These are phyloP conservation scores for Botrytis tulipae DNA, from an alignment of 2,329 filamentous ascomycete species.

Conservation along the genomic window DNA sequence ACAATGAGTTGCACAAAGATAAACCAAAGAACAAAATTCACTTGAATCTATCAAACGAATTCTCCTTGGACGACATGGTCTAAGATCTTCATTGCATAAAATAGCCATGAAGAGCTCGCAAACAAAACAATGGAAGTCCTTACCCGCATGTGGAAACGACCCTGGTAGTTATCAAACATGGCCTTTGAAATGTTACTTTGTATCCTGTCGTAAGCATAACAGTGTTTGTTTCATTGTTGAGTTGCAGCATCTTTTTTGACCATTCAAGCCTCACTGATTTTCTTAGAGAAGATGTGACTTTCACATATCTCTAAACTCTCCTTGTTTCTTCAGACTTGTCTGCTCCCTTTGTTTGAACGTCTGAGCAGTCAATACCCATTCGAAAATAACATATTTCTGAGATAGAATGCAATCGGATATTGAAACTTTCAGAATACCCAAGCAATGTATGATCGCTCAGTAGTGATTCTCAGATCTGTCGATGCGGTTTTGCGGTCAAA, in stretches of 20 bases:
- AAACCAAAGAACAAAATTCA: background rate
- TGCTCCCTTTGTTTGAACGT: background rate
- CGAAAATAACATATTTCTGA: background rate
- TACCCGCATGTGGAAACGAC: background rate
- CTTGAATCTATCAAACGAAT: background rate
- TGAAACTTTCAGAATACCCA: background rate
- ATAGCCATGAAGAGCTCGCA: background rate
- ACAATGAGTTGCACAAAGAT: background rate
- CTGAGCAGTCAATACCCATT: background rate
- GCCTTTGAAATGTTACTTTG: background rate
- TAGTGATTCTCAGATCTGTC: background rate
- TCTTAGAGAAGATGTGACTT: background rate
- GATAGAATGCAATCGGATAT: background rate
- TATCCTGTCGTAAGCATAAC: background rate
- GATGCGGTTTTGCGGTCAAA: background rate
- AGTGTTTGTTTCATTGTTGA: background rate
- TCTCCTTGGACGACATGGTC: background rate
- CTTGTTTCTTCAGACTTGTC: background rate
- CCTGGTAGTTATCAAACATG: background rate
- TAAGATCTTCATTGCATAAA: background rate
- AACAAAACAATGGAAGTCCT: background rate
- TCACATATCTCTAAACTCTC: background rate
- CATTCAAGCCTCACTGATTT: background rate
- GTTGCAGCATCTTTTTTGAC: background rate
- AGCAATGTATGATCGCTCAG: background rate